Evolutionary conservation across 2,329 filamentous ascomycete species (phyloP).

Genomic region (Fusarium paranaense): DNA sequence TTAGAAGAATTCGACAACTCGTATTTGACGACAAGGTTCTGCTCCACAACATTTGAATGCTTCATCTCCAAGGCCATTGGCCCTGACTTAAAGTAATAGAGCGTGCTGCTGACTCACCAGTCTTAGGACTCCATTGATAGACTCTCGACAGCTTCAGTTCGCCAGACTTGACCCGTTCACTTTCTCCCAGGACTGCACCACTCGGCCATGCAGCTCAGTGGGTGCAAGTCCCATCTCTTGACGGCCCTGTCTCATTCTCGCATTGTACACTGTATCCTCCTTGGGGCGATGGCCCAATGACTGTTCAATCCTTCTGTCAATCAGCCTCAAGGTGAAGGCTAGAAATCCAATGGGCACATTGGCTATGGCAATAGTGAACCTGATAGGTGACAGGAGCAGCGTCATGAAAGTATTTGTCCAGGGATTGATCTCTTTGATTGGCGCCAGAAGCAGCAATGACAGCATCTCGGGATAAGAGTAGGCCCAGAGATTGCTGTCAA

Average conservation of each 20-base stretch:
- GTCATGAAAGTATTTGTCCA: neutral
- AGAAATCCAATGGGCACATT: neutral
- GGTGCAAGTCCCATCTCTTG: neutral
- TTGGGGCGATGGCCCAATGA: neutral
- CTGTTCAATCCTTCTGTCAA: neutral
- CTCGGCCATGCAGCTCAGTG: neutral
- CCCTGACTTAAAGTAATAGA: neutral
- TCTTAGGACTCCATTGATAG: neutral
- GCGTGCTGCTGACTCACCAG: neutral
- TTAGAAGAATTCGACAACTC: neutral
- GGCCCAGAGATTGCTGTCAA: constrained; percentile 1
- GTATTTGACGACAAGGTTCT: neutral
- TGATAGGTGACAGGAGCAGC: neutral
- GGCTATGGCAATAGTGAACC: neutral
- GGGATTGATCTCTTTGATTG: neutral
- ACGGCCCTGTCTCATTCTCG: neutral
- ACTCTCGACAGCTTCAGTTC: neutral
- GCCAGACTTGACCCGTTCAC: neutral
- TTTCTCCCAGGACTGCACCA: neutral
- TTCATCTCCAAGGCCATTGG: neutral
- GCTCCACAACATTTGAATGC: neutral
- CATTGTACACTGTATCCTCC: neutral
- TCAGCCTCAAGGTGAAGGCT: neutral
- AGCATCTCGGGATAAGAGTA: neutral
- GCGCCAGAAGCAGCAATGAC: neutral